Evolutionary conservation across 371 early-diverging fungal genomes (phyloP), one percentile per base, ranked within the genome.

Genomic region (Apophysomyces trapeziformis): DNA sequence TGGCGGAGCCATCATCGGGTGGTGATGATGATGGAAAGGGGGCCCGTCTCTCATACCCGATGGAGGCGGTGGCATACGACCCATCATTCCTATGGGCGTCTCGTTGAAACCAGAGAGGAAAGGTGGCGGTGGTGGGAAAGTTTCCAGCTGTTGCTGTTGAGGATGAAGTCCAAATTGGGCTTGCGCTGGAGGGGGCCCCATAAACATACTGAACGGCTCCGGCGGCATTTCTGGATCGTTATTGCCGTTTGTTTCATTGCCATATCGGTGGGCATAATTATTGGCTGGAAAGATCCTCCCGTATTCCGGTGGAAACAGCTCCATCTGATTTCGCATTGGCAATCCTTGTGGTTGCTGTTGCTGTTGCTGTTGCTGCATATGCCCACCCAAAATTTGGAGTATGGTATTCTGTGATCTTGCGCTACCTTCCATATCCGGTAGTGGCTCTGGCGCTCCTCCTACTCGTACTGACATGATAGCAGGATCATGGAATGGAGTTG

Each of bases 381-480:
- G 72, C 4, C 79, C 79, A 26, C 77, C 76, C n/a, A 74, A 57
- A 43, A 78, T 73, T 47, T 77, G 80, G 14, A 80, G 67, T 16
- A 80, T 68, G 0, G 77, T 63, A 38, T 71, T 76, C 62, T 77
- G 77, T 0, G 77, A 71, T 56, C 58, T 35, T 54, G 58, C 37
- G n/a, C 9, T 43, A 13, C 14, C 45, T 11, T 57, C 18, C 37
- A 50, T 26, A 21, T 50, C 35, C 43, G 60, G 18, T n/a, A 44
- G 6, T 12, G 32, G 58, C 37, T 58, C 64, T 2, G 76, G 72
- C 6, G 32, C 32, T 26, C 69, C 65, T 16, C 77, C 75, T 21
- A 87, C 65, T 8, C 83, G 82, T 37, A 85, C 82, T 1, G 89
- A 84, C 89, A 90, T 89, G 39, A 90, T 89, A 4, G 89, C 90